Conservation (phyloP, 495 filamentous ascomycete species). For the Elaphomyces granulatus region DNA sequence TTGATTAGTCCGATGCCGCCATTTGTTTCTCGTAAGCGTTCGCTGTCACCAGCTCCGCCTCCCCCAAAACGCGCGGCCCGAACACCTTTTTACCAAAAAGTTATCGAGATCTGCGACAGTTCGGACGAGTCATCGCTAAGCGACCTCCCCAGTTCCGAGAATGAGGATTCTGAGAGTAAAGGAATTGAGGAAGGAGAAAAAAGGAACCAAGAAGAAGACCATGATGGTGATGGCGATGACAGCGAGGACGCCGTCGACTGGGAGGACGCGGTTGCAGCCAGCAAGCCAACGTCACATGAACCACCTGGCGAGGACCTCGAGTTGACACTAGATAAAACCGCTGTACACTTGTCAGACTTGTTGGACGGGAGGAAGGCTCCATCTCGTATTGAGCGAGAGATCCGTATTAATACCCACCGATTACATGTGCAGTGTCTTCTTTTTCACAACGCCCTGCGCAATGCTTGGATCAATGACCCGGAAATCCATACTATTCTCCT, state of each 20-base stretch:
- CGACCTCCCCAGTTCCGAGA: slow-evolving; percentile 31
- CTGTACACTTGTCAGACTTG: slow-evolving; percentile 38
- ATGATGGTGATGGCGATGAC: slow-evolving; percentile 39
- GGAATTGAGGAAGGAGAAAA: slow-evolving; percentile 8
- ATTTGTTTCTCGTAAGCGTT: slow-evolving; percentile 36
- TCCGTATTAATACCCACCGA: slow-evolving; percentile 64
- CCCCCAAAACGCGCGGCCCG: slow-evolving; percentile 43
- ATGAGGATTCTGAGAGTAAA: background rate
- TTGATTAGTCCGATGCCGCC: slow-evolving; percentile 36
- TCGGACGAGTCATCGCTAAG: slow-evolving; percentile 49
- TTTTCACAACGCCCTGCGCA: slow-evolving; percentile 78
- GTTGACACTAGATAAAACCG: slow-evolving; percentile 53
- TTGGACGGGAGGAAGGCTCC: slow-evolving; percentile 70
- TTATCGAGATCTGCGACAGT: slow-evolving; percentile 31
- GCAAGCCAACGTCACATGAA: slow-evolving; percentile 21
- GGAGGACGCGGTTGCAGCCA: slow-evolving; percentile 71
- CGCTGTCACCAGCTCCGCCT: slow-evolving; percentile 42
- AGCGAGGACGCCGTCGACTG: slow-evolving; percentile 68
- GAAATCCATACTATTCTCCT: slow-evolving; percentile 66
- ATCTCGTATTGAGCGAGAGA: slow-evolving; percentile 65
- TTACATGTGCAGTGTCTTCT: slow-evolving; percentile 82
- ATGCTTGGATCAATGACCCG: slow-evolving; percentile 70
- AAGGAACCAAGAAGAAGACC: slow-evolving; percentile 11
- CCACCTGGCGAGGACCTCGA: slow-evolving; percentile 46
- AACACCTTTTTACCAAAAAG: slow-evolving; percentile 32